Base-by-base conservation (phyloP, 345 rosid genomes). In the Rhizophora apiculata region DNA sequence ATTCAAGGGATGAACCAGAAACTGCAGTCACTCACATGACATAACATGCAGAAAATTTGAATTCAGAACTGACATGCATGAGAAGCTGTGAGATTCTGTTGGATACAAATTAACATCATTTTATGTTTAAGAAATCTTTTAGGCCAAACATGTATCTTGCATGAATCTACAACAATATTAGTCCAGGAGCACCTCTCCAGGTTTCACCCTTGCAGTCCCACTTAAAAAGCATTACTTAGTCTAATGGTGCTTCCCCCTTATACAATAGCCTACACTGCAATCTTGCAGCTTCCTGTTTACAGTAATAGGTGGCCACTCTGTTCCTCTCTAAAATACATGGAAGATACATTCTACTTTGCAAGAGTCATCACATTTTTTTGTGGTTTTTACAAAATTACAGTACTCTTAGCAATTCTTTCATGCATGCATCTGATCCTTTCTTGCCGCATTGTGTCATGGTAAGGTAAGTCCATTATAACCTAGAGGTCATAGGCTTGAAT, bases 1-100 rank as follows among this genome's bases (percentile, higher is more conserved):
- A 43, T 43, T 43, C 3, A 43, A 48, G 27, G 55, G 27, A 54
- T 54, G 26, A 30, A 32, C 55, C 62, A 73, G 32, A 67, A 52
- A 63, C 37, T 6, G 21, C 16, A 32, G 29, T 15, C 48, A 20
- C 13, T 43, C 49, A 3, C 55, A 59, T 57, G 3, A 69, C 15
- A 18, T 24, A 29, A 21, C 49, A 21, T 21, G 30, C 21, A 10
- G 4, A 26, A 37, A 62, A 43, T 11, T 62, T 20, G 27, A 34
- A 3, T 18, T 31, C 16, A 20, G 26, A 29, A 36, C 51, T 9
- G 7, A 66, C 27, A 49, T 37, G 59, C 54, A 74, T 24, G 16
- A 18, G 46, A 53, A 52, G 57, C 64, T 24, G 56, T 4, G 15
- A 10, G 46, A 43, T 36, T 56, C 53, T 30, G 31, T 67, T 54